Base-by-base conservation (phyloP, 345 rosid species). In the Odontarrhena argentea region DNA sequence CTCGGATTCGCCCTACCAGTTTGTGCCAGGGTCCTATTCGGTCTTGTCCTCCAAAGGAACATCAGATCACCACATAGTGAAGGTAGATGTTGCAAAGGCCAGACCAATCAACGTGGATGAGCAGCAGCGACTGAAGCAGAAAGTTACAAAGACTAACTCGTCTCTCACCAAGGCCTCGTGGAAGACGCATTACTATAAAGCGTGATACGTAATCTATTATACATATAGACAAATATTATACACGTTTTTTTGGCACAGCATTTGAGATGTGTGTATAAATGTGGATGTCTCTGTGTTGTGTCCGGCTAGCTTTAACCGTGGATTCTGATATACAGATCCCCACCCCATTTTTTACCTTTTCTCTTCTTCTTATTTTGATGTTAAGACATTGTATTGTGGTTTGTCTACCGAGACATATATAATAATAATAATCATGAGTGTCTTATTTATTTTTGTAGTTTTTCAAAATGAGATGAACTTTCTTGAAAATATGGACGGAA, bases 61-160 rank as follows among this genome's bases (percentile, higher is more conserved):
- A 44, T 93, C 97, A 0, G 98, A 93, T 82, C 97, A 93, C 76
- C 98, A 93, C 79, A 88, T 93, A 6, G 98, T 93, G 15, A 90
- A 83, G 71, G 98, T 86, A 18, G 98, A 93, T 30, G 44, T 93
- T 44, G 49, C 72, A 2, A 89, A 80, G 70, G 64, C 54, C 65
- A 67, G 42, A 50, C 55, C 75, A 7, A 84, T 76, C 67, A 63
- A 35, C 66, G 71, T 60, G 26, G 59, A 76, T 30, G 67, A 61
- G 37, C 58, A 60, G 22, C 60, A 59, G 83, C 73, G 57, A 74
- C 74, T 62, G 57, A 61, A 2, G 53, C 84, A 71, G 62, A 81
- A 61, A 75, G 72, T 86, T 56, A 66, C 85, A 44, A 80, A 79
- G 76, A 71, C 86, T 34, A 51, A 71, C 45, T 63, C 77, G 53